Evolutionary conservation across 2,329 filamentous ascomycete genomes (phyloP), one percentile per base, ranked within the genome.

Genomic region (Alternaria ventricosa): DNA sequence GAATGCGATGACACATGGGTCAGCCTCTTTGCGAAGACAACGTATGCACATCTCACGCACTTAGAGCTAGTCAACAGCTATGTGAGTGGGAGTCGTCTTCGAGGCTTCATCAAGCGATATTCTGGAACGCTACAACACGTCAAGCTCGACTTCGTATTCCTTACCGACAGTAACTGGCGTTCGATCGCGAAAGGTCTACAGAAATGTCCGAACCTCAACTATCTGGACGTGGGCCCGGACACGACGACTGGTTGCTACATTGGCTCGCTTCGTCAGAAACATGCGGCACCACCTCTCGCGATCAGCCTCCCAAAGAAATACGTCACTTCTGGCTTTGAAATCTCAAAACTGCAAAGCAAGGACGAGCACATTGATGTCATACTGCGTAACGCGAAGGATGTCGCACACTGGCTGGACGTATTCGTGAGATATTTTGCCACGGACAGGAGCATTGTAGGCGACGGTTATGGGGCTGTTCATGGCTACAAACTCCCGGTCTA

Each of bases 181-280:
- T 41, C 33, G 0, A 41, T 41, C 8, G 33, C 33, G 0, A 0
- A 41, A 0, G 33, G 33, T 15, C 15, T n/a, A 4, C 33, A 41
- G 33, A 41, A 41, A 41, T 41, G 33, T 3, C 5, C 33, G 4
- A 6, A 5, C 0, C 33, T 41, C 33, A 10, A 41, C 8, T 10
- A 41, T n/a, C 33, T 41, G 1, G 8, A 41, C 15, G 15, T 36
- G 7, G 33, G 33, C 1, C 15, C 4, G 1, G 15, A 36, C n/a
- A n/a, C 33, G 0, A 5, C 15, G 0, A 0, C 1, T 15, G 33
- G 15, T 3, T 0, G 15, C 0, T 36, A 10, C 4, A 10, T 36
- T 0, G 33, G 33, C 33, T 41, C 33, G n/a, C 15, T n/a, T 41
- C 33, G 15, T 2, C 33, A 41, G 15, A 41, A 1, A 41, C 15